Conservation (phyloP, 495 filamentous ascomycete species). For the Collariella sp. region DNA sequence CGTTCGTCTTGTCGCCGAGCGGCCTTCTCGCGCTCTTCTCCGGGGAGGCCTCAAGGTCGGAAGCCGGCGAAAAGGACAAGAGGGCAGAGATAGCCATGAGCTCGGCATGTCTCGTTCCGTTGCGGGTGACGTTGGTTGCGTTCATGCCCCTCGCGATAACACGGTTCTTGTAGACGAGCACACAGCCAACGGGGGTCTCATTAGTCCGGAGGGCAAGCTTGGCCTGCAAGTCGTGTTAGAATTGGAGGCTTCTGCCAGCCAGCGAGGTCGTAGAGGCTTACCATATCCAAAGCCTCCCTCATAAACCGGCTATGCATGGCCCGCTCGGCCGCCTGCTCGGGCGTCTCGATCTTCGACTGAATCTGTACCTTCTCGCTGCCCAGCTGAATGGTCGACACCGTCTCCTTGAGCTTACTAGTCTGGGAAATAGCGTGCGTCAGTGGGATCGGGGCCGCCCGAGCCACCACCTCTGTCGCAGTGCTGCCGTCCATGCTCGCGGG, state of each 20-base stretch:
- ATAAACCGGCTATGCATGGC: conserved; percentile 52
- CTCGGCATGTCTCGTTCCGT: conserved; percentile 92
- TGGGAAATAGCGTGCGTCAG: conserved; percentile 18
- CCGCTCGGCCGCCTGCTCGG: conserved; percentile 27
- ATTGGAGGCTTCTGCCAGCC: neutral
- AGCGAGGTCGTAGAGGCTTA: conserved; percentile 25
- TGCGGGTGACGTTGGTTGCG: conserved; percentile 76
- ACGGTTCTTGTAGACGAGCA: conserved; percentile 65
- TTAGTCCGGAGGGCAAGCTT: conserved; percentile 68
- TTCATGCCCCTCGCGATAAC: conserved; percentile 89
- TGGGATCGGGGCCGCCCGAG: conserved; percentile 13
- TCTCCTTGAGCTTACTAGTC: conserved; percentile 23
- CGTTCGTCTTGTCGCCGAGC: conserved; percentile 17
- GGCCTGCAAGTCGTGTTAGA: conserved; percentile 43
- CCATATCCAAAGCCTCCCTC: conserved; percentile 62
- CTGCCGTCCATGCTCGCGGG: neutral
- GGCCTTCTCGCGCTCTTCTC: conserved; percentile 4
- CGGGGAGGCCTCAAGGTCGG: conserved; percentile 9
- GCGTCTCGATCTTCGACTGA: conserved; percentile 13
- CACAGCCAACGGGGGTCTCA: conserved; percentile 94
- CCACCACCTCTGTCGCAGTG: conserved; percentile 12
- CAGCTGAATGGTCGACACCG: neutral
- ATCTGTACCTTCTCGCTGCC: conserved; percentile 9
- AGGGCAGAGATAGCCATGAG: conserved; percentile 70
- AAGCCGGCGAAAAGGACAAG: conserved; percentile 25